Base-by-base conservation (phyloP, 108 stramenopile genomes). In the Schizochytrium sp. region DNA sequence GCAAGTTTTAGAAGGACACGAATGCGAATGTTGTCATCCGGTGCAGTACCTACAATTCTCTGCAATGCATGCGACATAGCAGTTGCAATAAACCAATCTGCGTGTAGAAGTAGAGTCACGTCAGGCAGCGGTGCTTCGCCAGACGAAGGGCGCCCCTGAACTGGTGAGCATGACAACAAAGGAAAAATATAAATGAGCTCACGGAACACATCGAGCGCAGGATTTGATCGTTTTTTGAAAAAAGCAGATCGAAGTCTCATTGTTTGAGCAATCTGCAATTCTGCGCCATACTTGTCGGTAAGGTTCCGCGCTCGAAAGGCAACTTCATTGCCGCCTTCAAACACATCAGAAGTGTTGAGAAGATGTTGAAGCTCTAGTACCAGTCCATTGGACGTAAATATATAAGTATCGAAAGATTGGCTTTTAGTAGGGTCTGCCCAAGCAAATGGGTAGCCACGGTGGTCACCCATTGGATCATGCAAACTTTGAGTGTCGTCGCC, bases 231-330 rank as follows among this genome's bases (percentile, higher is more conserved):
- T 40, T 83, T 83, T 28, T 83, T 83, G 76, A 83, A 83, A 40
- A 83, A 28, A 38, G 28, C 76, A 10, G 47, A n/a, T n/a, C 53
- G 47, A 0, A 0, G 49, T 13, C 76, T 47, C 3, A 83, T 47
- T 5, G 50, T 55, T 28, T 83, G 15, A 5, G 47, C 50, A 3
- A 83, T 83, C 76, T 83, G 76, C 5, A 56, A 53, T 40, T 83
- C 76, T 10, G 76, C 76, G 76, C 76, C 53, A n/a, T 55, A 55
- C 53, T 83, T 83, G 76, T 83, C 76, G 50, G 76, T 47, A 5
- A 55, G 50, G 3, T 83, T 55, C 3, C 76, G 76, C 5, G 76
- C 76, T 47, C 76, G 76, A 50, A 83, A 83, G 28, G 76, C 76
- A 53, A 49, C 13, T 53, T 55, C 76, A 2, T 28, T 55, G 45